Evolutionary conservation across 345 rosid species (phyloP), one percentile per base, ranked within the genome.

Genomic region (Populus davidiana): DNA sequence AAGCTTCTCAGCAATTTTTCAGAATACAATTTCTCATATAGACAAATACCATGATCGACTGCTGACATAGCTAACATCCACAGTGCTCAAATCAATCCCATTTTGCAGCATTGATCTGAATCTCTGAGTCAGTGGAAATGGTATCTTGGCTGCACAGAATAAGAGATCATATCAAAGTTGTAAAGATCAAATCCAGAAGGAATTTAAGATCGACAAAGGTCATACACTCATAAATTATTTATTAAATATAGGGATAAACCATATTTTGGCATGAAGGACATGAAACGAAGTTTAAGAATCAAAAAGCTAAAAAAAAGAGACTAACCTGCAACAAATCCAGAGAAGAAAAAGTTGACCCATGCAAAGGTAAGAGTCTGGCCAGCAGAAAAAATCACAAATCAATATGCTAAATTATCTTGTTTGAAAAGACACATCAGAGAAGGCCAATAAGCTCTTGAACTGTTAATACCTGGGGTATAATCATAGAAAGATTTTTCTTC

Each of bases 341-440:
- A 89, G 86, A 96, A 96, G 97, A 96, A 96, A 81, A 96, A 94
- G 91, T 96, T 96, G 90, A 96, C 99, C 96, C 96, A 96, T 1
- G 99, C 98, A 84, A 89, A 94, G 81, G 99, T 96, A 62, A 96
- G 96, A 41, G 97, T 94, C 99, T 96, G 90, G 49, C 73, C 73
- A 83, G 73, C 66, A 79, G 65, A n/a, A 80, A 62, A 72, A 43
- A 66, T 59, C 25, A 81, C 25, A 80, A 23, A 63, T 67, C 71
- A 71, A 16, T 29, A 64, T 20, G 59, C 47, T 82, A 25, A 80
- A 79, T 68, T 73, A 73, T 69, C n/a, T 16, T 66, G 74, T 54
- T 44, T 67, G 1, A 62, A 64, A 31, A 79, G 75, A 23, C 66
- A 54, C 54, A 8, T 1, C 0, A 81, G 44, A 68, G n/a, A 41